Evolutionary conservation across 2,329 filamentous ascomycete genomes (phyloP).

Genomic region (Uncinocarpus reesii): DNA sequence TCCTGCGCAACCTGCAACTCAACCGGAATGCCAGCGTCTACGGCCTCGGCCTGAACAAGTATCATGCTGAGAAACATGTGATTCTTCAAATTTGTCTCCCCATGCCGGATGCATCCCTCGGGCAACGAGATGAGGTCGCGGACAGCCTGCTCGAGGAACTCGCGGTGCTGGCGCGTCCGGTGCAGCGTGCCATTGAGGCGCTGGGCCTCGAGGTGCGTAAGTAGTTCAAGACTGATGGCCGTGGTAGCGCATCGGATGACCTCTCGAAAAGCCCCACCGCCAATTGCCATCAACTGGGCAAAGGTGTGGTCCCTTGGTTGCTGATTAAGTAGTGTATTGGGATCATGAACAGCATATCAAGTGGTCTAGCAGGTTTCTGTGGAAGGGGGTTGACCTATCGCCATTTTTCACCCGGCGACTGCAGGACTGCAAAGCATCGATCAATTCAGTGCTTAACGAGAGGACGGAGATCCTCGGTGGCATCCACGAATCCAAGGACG

Average conservation of each 20-base stretch:
- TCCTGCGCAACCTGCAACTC: slow-evolving; percentile 14
- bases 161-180: slow-evolving; percentile 10
- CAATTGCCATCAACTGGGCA: slow-evolving; percentile 28
- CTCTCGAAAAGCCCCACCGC: slow-evolving; percentile 37
- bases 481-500: slow-evolving; percentile 29
- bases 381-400: slow-evolving; percentile 27
- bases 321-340: slow-evolving; percentile 36
- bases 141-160: slow-evolving; percentile 18
- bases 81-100: slow-evolving; percentile 22
- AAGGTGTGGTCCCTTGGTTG: slow-evolving; percentile 27
- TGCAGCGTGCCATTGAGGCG: slow-evolving; percentile 12
- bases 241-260: slow-evolving; percentile 33
- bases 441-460: slow-evolving; percentile 22
- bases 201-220: slow-evolving; percentile 33
- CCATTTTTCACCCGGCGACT: slow-evolving; percentile 16
- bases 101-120: slow-evolving; percentile 17
- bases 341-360: slow-evolving; percentile 42
- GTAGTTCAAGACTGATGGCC: slow-evolving; percentile 40
- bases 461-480: slow-evolving; percentile 27
- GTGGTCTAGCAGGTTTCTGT: slow-evolving; percentile 42
- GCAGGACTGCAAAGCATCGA: slow-evolving; percentile 19
- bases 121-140: slow-evolving; percentile 14
- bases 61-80: slow-evolving; percentile 20
- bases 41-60: slow-evolving; percentile 16
- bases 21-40: slow-evolving; percentile 6